phyloP scores from a whole-genome alignment of 192 early-diverging fungal genomes.

The Haplosporangium gracile region DNA sequence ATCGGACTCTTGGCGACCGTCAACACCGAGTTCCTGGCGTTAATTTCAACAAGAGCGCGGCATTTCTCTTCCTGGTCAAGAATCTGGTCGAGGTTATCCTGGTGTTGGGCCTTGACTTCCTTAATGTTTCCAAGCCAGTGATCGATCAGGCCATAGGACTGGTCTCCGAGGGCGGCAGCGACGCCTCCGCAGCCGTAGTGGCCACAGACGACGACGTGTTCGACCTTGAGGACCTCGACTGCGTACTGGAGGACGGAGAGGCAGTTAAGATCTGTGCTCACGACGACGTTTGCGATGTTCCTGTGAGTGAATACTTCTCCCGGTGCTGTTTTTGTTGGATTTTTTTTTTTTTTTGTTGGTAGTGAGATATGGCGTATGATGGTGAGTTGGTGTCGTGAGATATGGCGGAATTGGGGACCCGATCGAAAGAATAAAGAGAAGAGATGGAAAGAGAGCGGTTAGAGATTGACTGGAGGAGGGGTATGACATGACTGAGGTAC shows the following conservation, averaged over 20 bases:
- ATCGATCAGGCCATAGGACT: slow-evolving; percentile 83
- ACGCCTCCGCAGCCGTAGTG: slow-evolving; percentile 83
- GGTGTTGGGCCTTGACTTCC: slow-evolving; percentile 75
- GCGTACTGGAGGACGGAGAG: slow-evolving; percentile 95
- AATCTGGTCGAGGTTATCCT: slow-evolving; percentile 45
- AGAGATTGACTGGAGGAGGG: neutral
- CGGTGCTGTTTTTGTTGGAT: slow-evolving; percentile 45
- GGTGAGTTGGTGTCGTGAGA: neutral
- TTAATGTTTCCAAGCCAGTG: slow-evolving; percentile 92
- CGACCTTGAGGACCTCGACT: slow-evolving; percentile 90
- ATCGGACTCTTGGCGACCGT: slow-evolving; percentile 81
- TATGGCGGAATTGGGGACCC: neutral
- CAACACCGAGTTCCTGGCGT: slow-evolving; percentile 78
- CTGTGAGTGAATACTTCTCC: slow-evolving; percentile 97
- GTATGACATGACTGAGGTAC: neutral
- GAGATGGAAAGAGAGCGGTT: neutral
- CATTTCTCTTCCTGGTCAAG: slow-evolving; percentile 56
- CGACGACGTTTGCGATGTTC: slow-evolving; percentile 96
- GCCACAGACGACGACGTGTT: slow-evolving; percentile 95
- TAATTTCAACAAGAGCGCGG: slow-evolving; percentile 75
- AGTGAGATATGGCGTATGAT: neutral
- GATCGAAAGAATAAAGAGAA: neutral
- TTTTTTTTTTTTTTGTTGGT: neutral
- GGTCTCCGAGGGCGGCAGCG: slow-evolving; percentile 67
- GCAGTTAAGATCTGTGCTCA: slow-evolving; percentile 82